Conservation (phyloP, 2,329 filamentous ascomycete genomes). For the Chaetomiaceae sp. region DNA sequence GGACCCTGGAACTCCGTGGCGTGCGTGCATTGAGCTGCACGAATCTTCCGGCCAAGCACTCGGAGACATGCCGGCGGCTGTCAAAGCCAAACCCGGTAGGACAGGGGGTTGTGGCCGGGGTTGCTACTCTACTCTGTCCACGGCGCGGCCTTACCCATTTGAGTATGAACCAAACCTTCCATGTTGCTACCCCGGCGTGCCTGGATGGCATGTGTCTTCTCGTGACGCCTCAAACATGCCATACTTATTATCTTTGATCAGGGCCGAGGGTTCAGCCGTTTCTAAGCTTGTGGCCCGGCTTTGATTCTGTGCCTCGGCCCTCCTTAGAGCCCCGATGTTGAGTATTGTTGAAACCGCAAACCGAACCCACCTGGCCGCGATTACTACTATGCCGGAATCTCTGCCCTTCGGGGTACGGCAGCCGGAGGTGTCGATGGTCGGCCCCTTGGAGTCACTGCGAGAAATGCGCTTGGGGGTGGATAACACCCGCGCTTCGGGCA, state of each 20-base stretch:
- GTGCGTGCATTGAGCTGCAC: constrained; percentile 4
- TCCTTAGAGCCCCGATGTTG: no score
- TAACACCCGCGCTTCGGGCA: no score
- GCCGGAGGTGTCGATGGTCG: not conserved
- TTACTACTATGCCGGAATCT: no score
- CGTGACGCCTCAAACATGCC: not conserved
- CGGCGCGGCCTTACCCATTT: constrained; percentile 8
- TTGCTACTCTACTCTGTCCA: not conserved
- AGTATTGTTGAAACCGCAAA: no score
- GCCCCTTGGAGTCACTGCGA: no score
- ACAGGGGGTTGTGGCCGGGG: constrained; percentile 9
- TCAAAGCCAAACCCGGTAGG: constrained; percentile 12
- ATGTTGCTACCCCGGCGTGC: no score
- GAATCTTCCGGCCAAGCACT: constrained; percentile 12
- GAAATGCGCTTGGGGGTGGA: no score
- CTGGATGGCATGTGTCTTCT: not conserved
- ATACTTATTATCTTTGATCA: no score
- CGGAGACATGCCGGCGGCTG: constrained; percentile 16
- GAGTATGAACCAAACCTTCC: not conserved
- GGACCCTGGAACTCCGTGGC: not conserved
- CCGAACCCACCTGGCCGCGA: no score
- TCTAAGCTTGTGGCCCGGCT: no score
- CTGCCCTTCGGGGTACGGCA: not conserved
- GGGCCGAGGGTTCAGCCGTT: no score
- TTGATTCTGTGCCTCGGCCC: no score